These are phyloP conservation scores for Ustilago tritici DNA, from an alignment of 1,284 basidiomycete species.

Conservation along the genomic window DNA sequence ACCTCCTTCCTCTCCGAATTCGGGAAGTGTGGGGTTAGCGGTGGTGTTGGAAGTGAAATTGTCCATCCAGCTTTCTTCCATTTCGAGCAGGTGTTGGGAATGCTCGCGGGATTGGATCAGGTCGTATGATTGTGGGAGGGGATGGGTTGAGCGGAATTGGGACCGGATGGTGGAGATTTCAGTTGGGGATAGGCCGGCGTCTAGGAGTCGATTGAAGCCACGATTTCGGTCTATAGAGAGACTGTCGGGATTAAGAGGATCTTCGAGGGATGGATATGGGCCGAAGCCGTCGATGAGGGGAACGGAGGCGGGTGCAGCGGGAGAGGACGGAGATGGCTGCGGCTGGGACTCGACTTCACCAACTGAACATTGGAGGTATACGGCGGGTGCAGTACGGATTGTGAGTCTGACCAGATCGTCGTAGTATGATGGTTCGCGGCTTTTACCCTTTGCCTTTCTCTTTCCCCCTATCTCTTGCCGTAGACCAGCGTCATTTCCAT, in stretches of 20 bases:
- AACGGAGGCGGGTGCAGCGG: background rate
- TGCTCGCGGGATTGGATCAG: slow-evolving; percentile 32
- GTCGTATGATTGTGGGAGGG: slow-evolving; percentile 24
- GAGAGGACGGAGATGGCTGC: background rate
- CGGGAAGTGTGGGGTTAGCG: background rate
- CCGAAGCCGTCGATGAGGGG: background rate
- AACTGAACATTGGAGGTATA: slow-evolving; percentile 52
- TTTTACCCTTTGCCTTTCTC: slow-evolving; percentile 21
- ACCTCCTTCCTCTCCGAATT: slow-evolving; percentile 5
- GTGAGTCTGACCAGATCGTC: slow-evolving; percentile 19
- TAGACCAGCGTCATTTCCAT: background rate
- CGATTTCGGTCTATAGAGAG: slow-evolving; percentile 11
- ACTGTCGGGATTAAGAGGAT: background rate
- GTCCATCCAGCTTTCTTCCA: slow-evolving; percentile 56
- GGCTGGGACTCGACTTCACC: slow-evolving; percentile 19
- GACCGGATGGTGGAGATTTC: slow-evolving; percentile 41
- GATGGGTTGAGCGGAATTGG: slow-evolving; percentile 34
- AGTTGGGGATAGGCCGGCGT: slow-evolving; percentile 26
- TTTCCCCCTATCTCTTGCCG: too few species aligned
- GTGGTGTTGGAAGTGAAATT: slow-evolving; percentile 15
- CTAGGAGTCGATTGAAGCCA: slow-evolving; percentile 45
- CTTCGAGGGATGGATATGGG: background rate
- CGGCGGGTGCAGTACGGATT: slow-evolving; percentile 30
- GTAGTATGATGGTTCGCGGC: slow-evolving; percentile 23
- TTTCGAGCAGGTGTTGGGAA: slow-evolving; percentile 31